phyloP scores from a whole-genome alignment of 2,329 filamentous ascomycete genomes.

The Arthrobotrys musiformis region DNA sequence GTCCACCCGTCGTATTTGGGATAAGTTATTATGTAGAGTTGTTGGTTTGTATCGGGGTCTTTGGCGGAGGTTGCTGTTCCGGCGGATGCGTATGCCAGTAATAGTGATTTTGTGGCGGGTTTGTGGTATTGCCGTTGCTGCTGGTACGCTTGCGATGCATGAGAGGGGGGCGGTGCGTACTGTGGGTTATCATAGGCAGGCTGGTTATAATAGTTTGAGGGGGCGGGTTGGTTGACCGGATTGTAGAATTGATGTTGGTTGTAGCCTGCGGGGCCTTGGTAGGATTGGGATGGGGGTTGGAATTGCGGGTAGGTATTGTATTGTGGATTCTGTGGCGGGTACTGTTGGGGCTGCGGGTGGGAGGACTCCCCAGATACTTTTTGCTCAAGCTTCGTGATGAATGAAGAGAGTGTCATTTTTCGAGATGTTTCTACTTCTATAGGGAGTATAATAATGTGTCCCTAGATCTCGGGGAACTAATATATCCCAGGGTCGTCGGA shows the following conservation, averaged over 20 bases:
- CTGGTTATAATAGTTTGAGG: constrained; percentile 11
- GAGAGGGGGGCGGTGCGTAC: neutral
- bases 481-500: too few relatives aligned
- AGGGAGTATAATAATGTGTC: neutral
- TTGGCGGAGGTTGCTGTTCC: constrained; percentile 13
- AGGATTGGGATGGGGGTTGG: constrained; percentile 7
- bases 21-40: constrained; percentile 2
- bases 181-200: neutral
- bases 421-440: neutral
- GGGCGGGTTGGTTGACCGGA: neutral
- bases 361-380: constrained; percentile 5
- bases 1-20: neutral
- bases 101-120: constrained; percentile 12
- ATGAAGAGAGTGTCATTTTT: constrained; percentile 22
- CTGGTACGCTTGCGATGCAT: neutral
- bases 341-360: neutral
- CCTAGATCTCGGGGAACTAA: too few relatives aligned
- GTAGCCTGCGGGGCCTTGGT: neutral
- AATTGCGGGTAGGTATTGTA: constrained; percentile 9
- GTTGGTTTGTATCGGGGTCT: constrained; percentile 3
- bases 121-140: neutral
- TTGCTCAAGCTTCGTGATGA: constrained; percentile 28
- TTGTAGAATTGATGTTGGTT: neutral
- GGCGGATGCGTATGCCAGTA: neutral
- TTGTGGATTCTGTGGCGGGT: neutral